Evolutionary conservation across 805 yeast genomes (phyloP).

Genomic region (Barnettozyma vustinii): DNA sequence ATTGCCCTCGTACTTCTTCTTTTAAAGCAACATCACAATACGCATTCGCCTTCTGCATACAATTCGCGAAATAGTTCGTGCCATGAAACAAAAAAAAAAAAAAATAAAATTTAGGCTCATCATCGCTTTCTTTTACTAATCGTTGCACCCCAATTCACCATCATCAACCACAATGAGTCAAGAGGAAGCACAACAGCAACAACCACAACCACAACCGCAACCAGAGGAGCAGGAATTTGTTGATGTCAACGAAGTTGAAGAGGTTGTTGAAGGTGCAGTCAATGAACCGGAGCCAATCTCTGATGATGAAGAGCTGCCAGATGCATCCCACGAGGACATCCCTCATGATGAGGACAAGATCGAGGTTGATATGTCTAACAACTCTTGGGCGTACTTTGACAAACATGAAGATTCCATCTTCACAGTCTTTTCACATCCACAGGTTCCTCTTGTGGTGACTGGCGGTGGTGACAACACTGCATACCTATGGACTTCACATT

Average conservation of each 20-base stretch:
- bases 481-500: constrained; percentile 87
- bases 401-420: constrained; percentile 84
- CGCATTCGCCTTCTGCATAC: no score
- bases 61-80: no score
- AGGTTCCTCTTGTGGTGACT: constrained; percentile 75
- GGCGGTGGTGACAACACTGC: constrained; percentile 96
- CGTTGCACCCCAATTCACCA: not conserved
- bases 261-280: constrained; percentile 27
- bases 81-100: no score
- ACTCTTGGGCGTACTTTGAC: constrained; percentile 86
- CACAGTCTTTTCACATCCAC: constrained; percentile 77
- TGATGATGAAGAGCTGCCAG: constrained; percentile 23
- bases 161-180: constrained; percentile 1
- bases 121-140: not conserved
- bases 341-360: constrained; percentile 40
- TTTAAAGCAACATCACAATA: no score
- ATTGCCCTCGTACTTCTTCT: no score
- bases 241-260: constrained; percentile 39
- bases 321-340: constrained; percentile 23
- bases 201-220: constrained; percentile 21
- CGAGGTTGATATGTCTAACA: constrained; percentile 84
- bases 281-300: constrained; percentile 25
- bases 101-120: not conserved
- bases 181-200: constrained; percentile 18
- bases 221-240: constrained; percentile 34